These are phyloP conservation scores for Wickerhamomyces queroliae DNA, from an alignment of 805 yeast species.

Conservation along the genomic window DNA sequence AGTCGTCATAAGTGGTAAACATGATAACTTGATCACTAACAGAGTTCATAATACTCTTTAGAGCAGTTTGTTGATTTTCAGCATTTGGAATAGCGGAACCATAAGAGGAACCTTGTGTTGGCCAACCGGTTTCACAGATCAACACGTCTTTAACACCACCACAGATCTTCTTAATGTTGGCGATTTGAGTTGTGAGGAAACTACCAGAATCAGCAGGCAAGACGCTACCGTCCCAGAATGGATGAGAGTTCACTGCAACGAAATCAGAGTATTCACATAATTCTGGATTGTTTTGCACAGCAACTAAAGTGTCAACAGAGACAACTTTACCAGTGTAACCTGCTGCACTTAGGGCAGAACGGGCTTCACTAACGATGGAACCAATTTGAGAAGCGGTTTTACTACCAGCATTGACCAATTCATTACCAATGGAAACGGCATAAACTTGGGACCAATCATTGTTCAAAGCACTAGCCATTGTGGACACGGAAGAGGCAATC, in stretches of 20 bases:
- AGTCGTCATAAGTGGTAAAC: slow-evolving; percentile 59
- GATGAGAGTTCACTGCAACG: slow-evolving; percentile 63
- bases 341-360: slow-evolving; percentile 36
- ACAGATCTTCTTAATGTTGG: slow-evolving; percentile 38
- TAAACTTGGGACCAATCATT: slow-evolving; percentile 50
- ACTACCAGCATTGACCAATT: slow-evolving; percentile 49
- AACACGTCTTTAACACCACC: slow-evolving; percentile 39
- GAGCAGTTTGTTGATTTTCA: slow-evolving; percentile 45
- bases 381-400: slow-evolving; percentile 41
- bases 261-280: slow-evolving; percentile 56
- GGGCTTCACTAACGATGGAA: slow-evolving; percentile 41
- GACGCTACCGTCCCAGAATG: slow-evolving; percentile 55
- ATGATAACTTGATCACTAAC: slow-evolving; percentile 46
- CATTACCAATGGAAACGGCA: slow-evolving; percentile 61
- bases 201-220: slow-evolving; percentile 47
- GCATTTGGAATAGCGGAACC: slow-evolving; percentile 52
- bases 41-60: slow-evolving; percentile 39
- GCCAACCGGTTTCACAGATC: slow-evolving; percentile 70
- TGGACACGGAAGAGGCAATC: slow-evolving; percentile 34
- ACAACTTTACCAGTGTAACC: slow-evolving; percentile 53
- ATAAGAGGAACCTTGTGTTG: slow-evolving; percentile 49
- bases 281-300: slow-evolving; percentile 45
- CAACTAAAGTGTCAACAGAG: slow-evolving; percentile 59
- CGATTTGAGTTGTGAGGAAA: slow-evolving; percentile 44
- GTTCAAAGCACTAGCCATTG: slow-evolving; percentile 39